Percentiles rank a stretch among this genome's conserved stretches.
Evolutionary conservation across 2,329 filamentous ascomycete genomes (phyloP).

Genomic region (Diaporthe citriasiana): DNA sequence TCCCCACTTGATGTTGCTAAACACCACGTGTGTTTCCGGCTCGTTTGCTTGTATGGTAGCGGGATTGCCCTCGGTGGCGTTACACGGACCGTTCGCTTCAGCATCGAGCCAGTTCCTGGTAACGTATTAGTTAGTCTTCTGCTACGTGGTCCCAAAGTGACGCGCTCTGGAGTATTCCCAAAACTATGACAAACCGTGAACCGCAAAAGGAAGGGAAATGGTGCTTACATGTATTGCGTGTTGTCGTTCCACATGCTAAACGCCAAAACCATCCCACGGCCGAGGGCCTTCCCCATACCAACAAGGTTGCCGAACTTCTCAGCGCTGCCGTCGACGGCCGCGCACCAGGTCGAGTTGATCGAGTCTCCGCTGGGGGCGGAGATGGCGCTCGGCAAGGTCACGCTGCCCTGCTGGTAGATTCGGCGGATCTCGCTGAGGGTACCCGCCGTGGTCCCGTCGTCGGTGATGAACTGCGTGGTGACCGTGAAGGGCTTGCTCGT

Average conservation of each 20-base stretch:
- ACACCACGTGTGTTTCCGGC: slow-evolving; percentile 60
- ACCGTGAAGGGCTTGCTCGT: slow-evolving; percentile 57
- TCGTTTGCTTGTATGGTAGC: slow-evolving; percentile 58
- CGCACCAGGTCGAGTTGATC: slow-evolving; percentile 67
- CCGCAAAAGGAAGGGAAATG: background rate
- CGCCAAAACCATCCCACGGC: slow-evolving; percentile 59
- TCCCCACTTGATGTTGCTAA: slow-evolving; percentile 67
- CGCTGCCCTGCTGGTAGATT: slow-evolving; percentile 61
- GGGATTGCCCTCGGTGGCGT: slow-evolving; percentile 62
- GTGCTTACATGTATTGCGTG: slow-evolving; percentile 38
- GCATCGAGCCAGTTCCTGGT: slow-evolving; percentile 62
- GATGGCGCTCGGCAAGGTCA: slow-evolving; percentile 54
- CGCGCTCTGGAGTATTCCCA: background rate
- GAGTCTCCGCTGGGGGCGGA: slow-evolving; percentile 43
- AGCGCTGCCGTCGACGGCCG: slow-evolving; percentile 46
- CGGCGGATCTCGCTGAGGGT: slow-evolving; percentile 60
- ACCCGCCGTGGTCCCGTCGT: slow-evolving; percentile 53
- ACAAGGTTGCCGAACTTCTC: slow-evolving; percentile 48
- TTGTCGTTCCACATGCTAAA: slow-evolving; percentile 65
- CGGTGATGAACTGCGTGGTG: slow-evolving; percentile 61
- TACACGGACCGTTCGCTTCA: slow-evolving; percentile 61
- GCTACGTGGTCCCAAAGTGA: background rate
- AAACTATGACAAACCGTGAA: background rate
- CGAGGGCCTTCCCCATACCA: slow-evolving; percentile 56
- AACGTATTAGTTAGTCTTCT: background rate